Conservation (phyloP, 441 rosid species). For the Populus tomentosa region DNA sequence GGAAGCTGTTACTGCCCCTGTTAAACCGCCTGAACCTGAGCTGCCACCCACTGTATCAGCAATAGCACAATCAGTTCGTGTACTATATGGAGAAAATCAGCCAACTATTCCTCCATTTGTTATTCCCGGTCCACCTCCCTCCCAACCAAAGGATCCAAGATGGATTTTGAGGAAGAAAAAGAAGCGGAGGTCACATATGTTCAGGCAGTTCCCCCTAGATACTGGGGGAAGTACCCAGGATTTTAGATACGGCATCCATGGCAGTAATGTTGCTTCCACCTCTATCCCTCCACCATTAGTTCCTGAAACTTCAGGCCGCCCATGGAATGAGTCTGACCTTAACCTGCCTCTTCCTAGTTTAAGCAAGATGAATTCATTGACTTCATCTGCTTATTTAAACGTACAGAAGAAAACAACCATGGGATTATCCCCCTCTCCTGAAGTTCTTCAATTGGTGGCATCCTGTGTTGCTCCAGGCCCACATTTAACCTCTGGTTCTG, state of each 20-base stretch:
- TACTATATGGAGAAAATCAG: slow-evolving; percentile 80
- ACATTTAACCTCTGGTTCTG: slow-evolving; percentile 34
- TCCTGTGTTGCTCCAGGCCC: slow-evolving; percentile 60
- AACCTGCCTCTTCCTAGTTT: slow-evolving; percentile 30
- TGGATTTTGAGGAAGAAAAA: slow-evolving; percentile 61
- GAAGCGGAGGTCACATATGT: slow-evolving; percentile 48
- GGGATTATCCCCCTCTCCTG: slow-evolving; percentile 61
- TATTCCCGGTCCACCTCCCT: slow-evolving; percentile 83
- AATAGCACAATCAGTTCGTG: slow-evolving; percentile 88
- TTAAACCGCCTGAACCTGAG: slow-evolving; percentile 59
- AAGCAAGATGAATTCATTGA: slow-evolving; percentile 31
- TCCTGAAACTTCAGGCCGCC: slow-evolving; percentile 41
- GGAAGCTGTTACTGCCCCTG: slow-evolving; percentile 77
- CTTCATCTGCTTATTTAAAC: slow-evolving; percentile 33
- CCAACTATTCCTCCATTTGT: slow-evolving; percentile 95
- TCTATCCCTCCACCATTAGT: slow-evolving; percentile 34
- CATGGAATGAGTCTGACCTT: slow-evolving; percentile 32
- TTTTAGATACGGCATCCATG: slow-evolving; percentile 26
- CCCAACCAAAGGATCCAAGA: slow-evolving; percentile 92
- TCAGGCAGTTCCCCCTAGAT: slow-evolving; percentile 35
- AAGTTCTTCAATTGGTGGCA: slow-evolving; percentile 61
- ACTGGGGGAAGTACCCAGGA: slow-evolving; percentile 39
- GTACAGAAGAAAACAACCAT: slow-evolving; percentile 35
- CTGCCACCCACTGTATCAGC: slow-evolving; percentile 94
- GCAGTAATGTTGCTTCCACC: slow-evolving; percentile 37